Percentiles rank a stretch among this genome's conserved stretches.
Conservation (phyloP, 257 asterid species). For the Lantana camara region DNA sequence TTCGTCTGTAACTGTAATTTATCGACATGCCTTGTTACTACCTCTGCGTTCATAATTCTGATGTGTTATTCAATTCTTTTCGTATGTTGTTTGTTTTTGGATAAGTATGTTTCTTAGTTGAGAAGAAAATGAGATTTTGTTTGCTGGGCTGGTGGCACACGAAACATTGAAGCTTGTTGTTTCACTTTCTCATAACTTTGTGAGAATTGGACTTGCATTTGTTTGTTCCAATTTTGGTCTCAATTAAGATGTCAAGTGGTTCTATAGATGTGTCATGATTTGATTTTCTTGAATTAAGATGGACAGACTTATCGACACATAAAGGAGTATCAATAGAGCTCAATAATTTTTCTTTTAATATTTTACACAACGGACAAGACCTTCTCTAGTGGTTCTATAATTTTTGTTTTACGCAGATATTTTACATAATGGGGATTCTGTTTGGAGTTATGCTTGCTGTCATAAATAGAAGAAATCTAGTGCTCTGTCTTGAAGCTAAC, state of each 20-base stretch:
- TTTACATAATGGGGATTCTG: conserved; percentile 1
- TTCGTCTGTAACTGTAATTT: conserved; percentile 3
- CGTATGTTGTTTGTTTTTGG: conserved; percentile 4
- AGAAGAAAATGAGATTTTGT: not conserved
- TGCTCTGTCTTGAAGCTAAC: conserved; percentile 9
- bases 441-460: conserved; percentile 1
- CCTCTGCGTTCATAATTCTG: conserved; percentile 3
- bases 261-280: not conserved
- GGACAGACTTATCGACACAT: not conserved
- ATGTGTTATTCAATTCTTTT: conserved; percentile 6
- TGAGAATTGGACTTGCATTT: not conserved
- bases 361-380: conserved; percentile 15
- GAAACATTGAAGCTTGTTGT: not conserved
- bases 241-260: not conserved
- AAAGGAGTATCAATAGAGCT: conserved; percentile 14
- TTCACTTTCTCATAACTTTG: not conserved
- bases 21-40: conserved; percentile 5
- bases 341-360: not conserved
- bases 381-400: too few species aligned
- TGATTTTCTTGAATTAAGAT: conserved; percentile 2
- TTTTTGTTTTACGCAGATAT: too few species aligned
- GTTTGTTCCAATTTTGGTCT: not conserved
- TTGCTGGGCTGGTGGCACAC: conserved; percentile 4
- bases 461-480: conserved; percentile 1
- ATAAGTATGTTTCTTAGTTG: conserved; percentile 13